These are phyloP conservation scores for Hanseniaspora clermontiae DNA, from an alignment of 805 yeast species.

Conservation along the genomic window DNA sequence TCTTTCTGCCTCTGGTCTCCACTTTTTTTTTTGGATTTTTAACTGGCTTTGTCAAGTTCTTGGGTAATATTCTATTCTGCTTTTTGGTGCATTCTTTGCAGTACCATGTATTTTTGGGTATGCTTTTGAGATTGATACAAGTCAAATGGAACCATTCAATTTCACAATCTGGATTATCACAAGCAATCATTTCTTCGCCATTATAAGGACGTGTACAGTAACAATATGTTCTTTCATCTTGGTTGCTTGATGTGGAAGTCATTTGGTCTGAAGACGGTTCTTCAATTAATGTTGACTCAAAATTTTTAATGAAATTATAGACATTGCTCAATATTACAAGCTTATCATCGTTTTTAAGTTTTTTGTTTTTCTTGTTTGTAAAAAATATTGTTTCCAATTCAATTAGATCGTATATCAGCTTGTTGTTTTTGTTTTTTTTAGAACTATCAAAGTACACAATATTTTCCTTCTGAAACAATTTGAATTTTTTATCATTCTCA, in stretches of 20 bases:
- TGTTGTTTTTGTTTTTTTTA: neutral
- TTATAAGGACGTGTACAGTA: conserved; percentile 34
- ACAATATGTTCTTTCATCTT: conserved; percentile 30
- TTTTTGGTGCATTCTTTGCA: conserved; percentile 28
- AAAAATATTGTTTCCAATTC: neutral
- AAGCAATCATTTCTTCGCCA: conserved; percentile 76
- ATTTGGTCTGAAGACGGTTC: neutral
- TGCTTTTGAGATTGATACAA: conserved; percentile 54
- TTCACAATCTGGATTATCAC: conserved; percentile 66
- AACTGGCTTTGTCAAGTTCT: neutral
- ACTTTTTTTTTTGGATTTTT: neutral
- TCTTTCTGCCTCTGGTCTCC: neutral
- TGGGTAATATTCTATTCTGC: neutral
- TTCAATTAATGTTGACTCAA: neutral
- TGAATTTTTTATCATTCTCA: neutral
- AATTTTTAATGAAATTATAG: neutral
- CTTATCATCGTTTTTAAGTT: neutral
- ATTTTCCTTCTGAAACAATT: neutral
- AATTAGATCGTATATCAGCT: neutral
- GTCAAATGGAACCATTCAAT: conserved; percentile 71
- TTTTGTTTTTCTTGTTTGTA: neutral
- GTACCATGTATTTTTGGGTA: conserved; percentile 57
- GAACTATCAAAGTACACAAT: neutral
- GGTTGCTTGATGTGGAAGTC: neutral
- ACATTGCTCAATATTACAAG: neutral